These are phyloP conservation scores for Pythium volutum DNA, from an alignment of 352 stramenopile species.

Conservation along the genomic window DNA sequence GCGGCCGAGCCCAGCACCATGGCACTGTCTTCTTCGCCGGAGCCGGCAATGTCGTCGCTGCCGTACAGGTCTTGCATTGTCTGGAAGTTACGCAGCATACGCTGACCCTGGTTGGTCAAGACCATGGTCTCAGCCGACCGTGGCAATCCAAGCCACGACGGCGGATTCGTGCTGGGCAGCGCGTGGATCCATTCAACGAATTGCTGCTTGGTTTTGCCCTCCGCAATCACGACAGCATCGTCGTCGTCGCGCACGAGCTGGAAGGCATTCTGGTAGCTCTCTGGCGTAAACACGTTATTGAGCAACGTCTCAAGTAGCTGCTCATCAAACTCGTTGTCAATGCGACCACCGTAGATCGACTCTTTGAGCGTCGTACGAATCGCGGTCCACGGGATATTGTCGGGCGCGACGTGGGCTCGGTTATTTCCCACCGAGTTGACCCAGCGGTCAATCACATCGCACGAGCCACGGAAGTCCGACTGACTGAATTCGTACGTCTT, in stretches of 20 bases:
- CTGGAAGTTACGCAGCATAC: conserved; percentile 80
- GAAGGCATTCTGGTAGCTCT: conserved; percentile 92
- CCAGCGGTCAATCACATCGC: conserved; percentile 98
- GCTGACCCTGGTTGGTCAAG: conserved; percentile 71
- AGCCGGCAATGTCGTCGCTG: conserved; percentile 41
- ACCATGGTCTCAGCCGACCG: conserved; percentile 91
- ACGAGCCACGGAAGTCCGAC: conserved; percentile 95
- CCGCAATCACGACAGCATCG: conserved; percentile 63
- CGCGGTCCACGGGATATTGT: conserved; percentile 98
- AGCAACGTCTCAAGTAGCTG: conserved; percentile 94
- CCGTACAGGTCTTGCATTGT: conserved; percentile 82
- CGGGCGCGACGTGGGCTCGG: conserved; percentile 91
- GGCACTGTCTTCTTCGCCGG: conserved; percentile 43
- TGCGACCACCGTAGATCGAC: conserved; percentile 96
- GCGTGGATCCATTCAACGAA: conserved; percentile 90
- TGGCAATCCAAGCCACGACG: conserved; percentile 91
- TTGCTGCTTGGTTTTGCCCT: conserved; percentile 89
- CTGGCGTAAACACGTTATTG: conserved; percentile 90
- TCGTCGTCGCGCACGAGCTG: conserved; percentile 47
- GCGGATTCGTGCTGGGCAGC: conserved; percentile 89
- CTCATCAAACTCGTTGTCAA: conserved; percentile 97
- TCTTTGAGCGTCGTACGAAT: conserved; percentile 96
- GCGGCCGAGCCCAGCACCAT: conserved; percentile 51
- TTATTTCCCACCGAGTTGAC: conserved; percentile 85
- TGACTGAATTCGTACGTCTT: conserved; percentile 99